Evolutionary conservation across 2,329 filamentous ascomycete genomes (phyloP), one percentile per base, ranked within the genome.

Genomic region (Camillea tinctor): DNA sequence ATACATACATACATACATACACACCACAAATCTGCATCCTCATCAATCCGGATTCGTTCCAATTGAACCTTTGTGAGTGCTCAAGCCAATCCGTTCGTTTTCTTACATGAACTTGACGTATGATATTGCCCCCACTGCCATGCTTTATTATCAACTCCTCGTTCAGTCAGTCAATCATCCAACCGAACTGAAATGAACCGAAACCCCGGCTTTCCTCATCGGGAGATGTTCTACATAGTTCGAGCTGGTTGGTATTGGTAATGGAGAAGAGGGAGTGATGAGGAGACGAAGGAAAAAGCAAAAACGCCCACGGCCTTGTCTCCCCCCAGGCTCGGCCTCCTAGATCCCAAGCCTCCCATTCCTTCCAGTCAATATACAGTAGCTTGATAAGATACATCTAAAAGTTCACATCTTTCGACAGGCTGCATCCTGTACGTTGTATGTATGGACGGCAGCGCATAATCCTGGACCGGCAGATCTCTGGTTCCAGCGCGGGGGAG

Each of bases 401-500:
- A n/a, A 30, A 30, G 26, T 30, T 30, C 8, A 30, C 26, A 30
- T 9, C 26, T 30, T 19, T 49, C 44, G 19, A 55, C 13, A n/a
- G 52, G 11, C 26, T 40, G 23, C 53, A 55, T 55, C 26, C 26
- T 11, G 26, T 30, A 30, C 26, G 26, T 30, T 9, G 26, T 23
- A 53, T 50, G 49, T 50, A 22, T 50, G 49, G 19, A 50, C 49
- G 21, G 21, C 49, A 20, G 19, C 21, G 49, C 49, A 50, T 15
- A 17, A 53, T 23, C 54, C 54, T 49, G 44, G 54, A 22, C 40
- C 54, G 54, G 54, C 40, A 55, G 54, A 55, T 55, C 54, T 21
- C 36, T 55, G 54, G 54, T 55, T 26, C 36, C 54, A 48, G 51
- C 24, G 51, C 22, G 23, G 51, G n/a, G 23, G 22, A 19, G 51